Evolutionary conservation across 2,329 filamentous ascomycete species (phyloP).

Genomic region (Colletotrichum lini): DNA sequence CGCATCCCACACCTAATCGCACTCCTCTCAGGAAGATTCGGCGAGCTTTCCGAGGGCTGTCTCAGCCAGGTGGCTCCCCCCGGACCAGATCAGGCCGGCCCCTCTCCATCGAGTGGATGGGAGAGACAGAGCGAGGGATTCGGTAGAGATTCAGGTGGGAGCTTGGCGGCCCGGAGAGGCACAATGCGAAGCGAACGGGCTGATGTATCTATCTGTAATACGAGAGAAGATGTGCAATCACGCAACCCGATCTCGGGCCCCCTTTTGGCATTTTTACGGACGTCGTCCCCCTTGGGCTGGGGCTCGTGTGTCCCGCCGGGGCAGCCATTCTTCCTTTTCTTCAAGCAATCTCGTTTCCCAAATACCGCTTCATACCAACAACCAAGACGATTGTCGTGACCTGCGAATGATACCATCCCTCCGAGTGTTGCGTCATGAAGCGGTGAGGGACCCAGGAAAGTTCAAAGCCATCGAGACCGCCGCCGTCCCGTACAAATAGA

Average conservation of each 20-base stretch:
- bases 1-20: too few species aligned
- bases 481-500: constrained; percentile 36
- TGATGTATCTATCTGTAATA: neutral
- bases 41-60: constrained; percentile 28
- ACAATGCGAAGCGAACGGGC: neutral
- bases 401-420: constrained; percentile 41
- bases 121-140: neutral
- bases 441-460: constrained; percentile 25
- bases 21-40: neutral
- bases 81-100: neutral
- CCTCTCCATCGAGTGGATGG: neutral
- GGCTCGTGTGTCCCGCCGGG: too few species aligned
- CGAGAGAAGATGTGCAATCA: constrained; percentile 27
- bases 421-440: constrained; percentile 43
- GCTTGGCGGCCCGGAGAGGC: neutral
- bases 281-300: constrained; percentile 14
- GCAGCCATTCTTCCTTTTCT: neutral
- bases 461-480: constrained; percentile 24
- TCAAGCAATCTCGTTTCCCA: constrained; percentile 28
- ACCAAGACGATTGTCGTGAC: neutral
- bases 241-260: constrained; percentile 34
- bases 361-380: constrained; percentile 12
- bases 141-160: constrained; percentile 3
- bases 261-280: neutral
- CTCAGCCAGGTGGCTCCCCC: constrained; percentile 8